Evolutionary conservation across 441 rosid genomes (phyloP).

Genomic region (Brassica hybrid): DNA sequence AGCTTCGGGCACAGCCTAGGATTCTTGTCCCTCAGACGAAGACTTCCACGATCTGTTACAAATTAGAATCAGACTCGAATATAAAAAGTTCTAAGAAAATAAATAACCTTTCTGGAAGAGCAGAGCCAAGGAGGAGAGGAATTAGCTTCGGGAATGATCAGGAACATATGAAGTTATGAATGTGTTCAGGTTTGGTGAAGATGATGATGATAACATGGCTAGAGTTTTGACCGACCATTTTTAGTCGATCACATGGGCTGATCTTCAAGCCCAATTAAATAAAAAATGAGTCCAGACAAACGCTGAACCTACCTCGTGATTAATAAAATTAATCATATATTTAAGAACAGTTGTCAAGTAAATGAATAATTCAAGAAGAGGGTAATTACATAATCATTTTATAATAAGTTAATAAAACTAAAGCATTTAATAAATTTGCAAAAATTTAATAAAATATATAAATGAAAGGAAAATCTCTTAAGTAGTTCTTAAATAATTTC

Average conservation of each 20-base stretch:
- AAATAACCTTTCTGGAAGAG: slow-evolving; percentile 26
- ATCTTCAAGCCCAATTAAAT: slow-evolving; percentile 22
- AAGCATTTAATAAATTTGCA: neutral
- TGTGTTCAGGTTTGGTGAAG: slow-evolving; percentile 27
- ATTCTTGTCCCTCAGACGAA: slow-evolving; percentile 24
- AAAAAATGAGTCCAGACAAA: neutral
- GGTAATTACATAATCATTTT: neutral
- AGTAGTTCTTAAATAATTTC: neutral
- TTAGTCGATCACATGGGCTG: neutral
- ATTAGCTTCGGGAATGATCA: slow-evolving; percentile 25
- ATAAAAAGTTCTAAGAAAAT: neutral
- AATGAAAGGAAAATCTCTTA: neutral
- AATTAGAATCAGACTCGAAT: neutral
- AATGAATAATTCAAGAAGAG: neutral
- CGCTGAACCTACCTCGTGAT: neutral
- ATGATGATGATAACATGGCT: slow-evolving; percentile 31
- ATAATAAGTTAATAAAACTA: neutral
- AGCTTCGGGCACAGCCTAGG: slow-evolving; percentile 2
- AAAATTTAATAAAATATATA: no score
- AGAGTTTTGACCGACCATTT: slow-evolving; percentile 28
- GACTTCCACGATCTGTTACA: neutral
- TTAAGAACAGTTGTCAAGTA: neutral
- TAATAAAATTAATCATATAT: no score
- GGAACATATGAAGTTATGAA: neutral
- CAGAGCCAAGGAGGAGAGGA: neutral